Base-by-base conservation (phyloP, 2,329 filamentous ascomycete genomes). In the Pseudogymnoascus sp. region DNA sequence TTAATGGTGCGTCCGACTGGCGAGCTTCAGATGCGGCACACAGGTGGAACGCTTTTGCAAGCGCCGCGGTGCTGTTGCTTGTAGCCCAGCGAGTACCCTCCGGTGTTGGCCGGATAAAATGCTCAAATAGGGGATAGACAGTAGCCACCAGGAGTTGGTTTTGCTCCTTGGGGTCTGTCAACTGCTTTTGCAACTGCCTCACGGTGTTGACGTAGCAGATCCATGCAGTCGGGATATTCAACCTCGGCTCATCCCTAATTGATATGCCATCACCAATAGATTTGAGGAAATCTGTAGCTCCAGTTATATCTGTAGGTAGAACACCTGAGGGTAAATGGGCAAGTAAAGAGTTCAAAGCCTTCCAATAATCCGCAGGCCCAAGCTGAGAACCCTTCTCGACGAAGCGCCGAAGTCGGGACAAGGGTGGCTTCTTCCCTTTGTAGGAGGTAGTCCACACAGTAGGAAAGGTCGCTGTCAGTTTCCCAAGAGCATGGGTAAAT, bases 371-470 rank as follows among this genome's bases (percentile, higher is more conserved):
- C 3, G 81, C 76, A 0, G 85, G 79, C 2, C 89, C 88, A n/a
- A 86, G 84, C 71, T 97, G 90, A 0, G 93, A 96, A 2, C 95
- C 93, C 69, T 87, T 90, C 66, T 89, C 86, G 5, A 97, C 78
- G 68, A 96, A 95, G 7, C 85, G 79, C 60, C 84, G 82, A 3
- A 99, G 75, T 21, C 87, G 77, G 3, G 78, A 77, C 1, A 83
- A 68, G 0, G 83, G 79, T 1, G 82, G 76, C 64, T 81, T 84
- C 67, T 85, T 83, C n/a, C 77, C 77, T 12, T 73, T 77, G 3
- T 83, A 65, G 76, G 80, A 64, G 74, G 82, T 79, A 1, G 86
- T 87, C 95, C 95, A 99, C 8, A 93, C 79, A 14, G 85, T 81
- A 0, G 91, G 86, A 60, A 86, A 81, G 11, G 74, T 73, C 31